Conservation (phyloP, 176 grass and related monocot species). For the Triticum dicoccoides region DNA sequence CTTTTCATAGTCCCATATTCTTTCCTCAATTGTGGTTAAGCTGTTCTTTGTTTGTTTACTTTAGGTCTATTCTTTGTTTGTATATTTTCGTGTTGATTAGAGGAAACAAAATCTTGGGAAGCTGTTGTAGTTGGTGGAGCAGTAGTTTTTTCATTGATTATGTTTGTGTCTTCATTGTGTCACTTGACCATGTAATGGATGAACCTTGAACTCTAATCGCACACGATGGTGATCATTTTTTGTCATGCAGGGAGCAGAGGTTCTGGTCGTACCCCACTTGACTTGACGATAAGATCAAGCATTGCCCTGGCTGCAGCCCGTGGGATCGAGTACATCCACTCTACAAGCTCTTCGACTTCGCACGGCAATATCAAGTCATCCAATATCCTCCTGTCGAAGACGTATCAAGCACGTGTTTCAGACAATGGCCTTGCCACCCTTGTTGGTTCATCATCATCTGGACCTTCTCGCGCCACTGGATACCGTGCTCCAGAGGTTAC, state of each 20-base stretch:
- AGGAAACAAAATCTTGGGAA: not conserved
- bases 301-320: constrained; percentile 62
- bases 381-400: constrained; percentile 61
- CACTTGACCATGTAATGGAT: not conserved
- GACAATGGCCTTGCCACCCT: constrained; percentile 68
- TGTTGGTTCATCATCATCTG: constrained; percentile 39
- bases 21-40: not conserved
- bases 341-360: constrained; percentile 40
- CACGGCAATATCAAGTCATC: constrained; percentile 93
- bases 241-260: constrained; percentile 49
- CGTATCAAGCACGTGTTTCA: constrained; percentile 52
- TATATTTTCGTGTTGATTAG: constrained; percentile 4
- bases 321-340: constrained; percentile 78
- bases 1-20: constrained; percentile 9
- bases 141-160: not conserved
- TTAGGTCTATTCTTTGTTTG: not conserved
- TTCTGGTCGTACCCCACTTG: constrained; percentile 42
- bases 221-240: not conserved
- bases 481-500: constrained; percentile 74
- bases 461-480: constrained; percentile 38
- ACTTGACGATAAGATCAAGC: constrained; percentile 53
- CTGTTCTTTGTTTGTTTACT: not conserved
- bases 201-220: not conserved
- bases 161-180: not conserved
- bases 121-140: constrained; percentile 16